These are phyloP conservation scores for Phytophthora citrophthora DNA, from an alignment of 352 stramenopile species.

Conservation along the genomic window DNA sequence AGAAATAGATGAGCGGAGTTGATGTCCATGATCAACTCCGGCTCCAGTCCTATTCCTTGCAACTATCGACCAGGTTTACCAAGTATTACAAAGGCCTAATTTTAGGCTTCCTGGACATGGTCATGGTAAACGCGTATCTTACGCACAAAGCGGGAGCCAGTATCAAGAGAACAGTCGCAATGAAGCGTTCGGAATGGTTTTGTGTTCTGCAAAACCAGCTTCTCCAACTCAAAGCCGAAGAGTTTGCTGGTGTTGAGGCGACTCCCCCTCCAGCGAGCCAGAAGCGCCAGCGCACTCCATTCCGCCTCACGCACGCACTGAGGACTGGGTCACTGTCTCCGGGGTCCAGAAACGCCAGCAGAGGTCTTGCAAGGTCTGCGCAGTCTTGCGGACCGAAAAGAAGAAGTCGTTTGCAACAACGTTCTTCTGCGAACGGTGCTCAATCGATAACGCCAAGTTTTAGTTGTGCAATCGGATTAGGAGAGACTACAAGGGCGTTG, in stretches of 20 bases:
- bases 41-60: too few relatives aligned
- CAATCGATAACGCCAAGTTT: background rate
- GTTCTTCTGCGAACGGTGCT: slow-evolving; percentile 1
- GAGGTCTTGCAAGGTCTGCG: background rate
- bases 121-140: background rate
- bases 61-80: too few relatives aligned
- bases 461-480: background rate
- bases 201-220: background rate
- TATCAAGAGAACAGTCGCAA: too few relatives aligned
- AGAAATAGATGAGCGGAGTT: too few relatives aligned
- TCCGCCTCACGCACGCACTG: background rate
- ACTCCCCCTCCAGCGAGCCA: background rate
- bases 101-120: background rate
- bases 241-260: background rate
- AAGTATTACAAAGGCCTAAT: background rate
- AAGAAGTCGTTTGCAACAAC: background rate
- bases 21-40: too few relatives aligned
- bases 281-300: background rate
- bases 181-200: too few relatives aligned
- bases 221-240: background rate
- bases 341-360: background rate
- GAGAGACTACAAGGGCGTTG: background rate
- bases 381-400: background rate
- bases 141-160: background rate
- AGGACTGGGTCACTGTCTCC: background rate